A percentile compares a stretch with the other conserved stretches of the same genome.
phyloP scores from a whole-genome alignment of 768 basidiomycete genomes.

The Hypsizygus marmoreus region DNA sequence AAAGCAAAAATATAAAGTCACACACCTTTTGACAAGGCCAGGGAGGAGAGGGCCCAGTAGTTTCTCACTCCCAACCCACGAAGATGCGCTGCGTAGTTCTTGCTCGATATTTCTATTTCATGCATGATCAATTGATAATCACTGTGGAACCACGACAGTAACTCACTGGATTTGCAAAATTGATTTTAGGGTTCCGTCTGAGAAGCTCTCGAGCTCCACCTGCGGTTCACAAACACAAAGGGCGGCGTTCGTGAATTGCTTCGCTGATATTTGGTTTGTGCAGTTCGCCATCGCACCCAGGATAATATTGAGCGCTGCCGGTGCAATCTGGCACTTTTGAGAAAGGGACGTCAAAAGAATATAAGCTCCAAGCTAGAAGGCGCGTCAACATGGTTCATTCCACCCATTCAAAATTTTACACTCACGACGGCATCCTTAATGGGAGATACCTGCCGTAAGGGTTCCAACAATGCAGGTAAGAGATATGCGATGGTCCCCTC shows the following conservation, averaged over 20 bases:
- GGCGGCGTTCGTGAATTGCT: conserved; percentile 65
- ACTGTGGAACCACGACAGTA: background rate
- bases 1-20: background rate
- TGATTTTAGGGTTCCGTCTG: conserved; percentile 38
- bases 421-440: conserved; percentile 60
- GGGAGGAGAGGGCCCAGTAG: conserved; percentile 56
- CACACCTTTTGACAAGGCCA: conserved; percentile 38
- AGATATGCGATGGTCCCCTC: conserved; percentile 68
- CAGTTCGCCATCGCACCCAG: conserved; percentile 53
- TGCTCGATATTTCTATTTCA: conserved; percentile 48
- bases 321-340: conserved; percentile 59
- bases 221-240: conserved; percentile 70
- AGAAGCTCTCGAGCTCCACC: conserved; percentile 50
- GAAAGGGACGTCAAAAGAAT: conserved; percentile 73
- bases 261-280: conserved; percentile 47
- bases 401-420: conserved; percentile 21
- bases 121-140: background rate
- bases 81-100: conserved; percentile 44
- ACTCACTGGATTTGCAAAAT: conserved; percentile 56
- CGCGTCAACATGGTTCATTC: background rate
- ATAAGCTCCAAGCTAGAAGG: conserved; percentile 66
- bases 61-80: conserved; percentile 56
- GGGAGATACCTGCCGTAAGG: conserved; percentile 43
- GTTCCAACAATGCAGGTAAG: conserved; percentile 63
- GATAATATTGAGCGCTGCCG: conserved; percentile 61